Evolutionary conservation across 2,329 filamentous ascomycete genomes (phyloP).

Genomic region (Fusarium penzigii): DNA sequence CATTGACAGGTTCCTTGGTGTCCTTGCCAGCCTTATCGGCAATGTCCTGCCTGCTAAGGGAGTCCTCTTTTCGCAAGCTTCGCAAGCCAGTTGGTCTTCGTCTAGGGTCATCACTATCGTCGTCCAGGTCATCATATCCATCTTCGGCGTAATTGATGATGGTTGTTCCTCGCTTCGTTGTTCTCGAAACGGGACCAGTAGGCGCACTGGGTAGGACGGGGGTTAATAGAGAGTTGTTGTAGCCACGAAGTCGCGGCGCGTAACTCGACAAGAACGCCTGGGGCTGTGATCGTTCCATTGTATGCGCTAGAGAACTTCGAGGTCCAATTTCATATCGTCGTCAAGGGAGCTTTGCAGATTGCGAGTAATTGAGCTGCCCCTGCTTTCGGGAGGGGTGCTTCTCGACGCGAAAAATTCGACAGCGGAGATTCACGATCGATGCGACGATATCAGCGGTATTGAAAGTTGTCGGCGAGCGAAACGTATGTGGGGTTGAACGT

Average conservation of each 20-base stretch:
- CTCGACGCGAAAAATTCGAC: neutral
- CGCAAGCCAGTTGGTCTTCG: slow-evolving; percentile 82
- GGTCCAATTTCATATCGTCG: slow-evolving; percentile 34
- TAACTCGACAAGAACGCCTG: slow-evolving; percentile 91
- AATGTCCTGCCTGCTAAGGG: slow-evolving; percentile 60
- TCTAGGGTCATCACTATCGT: slow-evolving; percentile 73
- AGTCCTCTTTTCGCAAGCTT: slow-evolving; percentile 78
- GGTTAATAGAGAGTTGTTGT: slow-evolving; percentile 88
- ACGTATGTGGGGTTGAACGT: slow-evolving; percentile 14
- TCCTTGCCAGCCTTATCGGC: slow-evolving; percentile 84
- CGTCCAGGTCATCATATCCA: slow-evolving; percentile 78
- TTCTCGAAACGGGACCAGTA: slow-evolving; percentile 70
- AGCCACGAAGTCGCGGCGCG: slow-evolving; percentile 84
- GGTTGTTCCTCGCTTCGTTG: slow-evolving; percentile 95
- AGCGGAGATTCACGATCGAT: neutral
- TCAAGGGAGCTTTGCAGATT: slow-evolving; percentile 24
- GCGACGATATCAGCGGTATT: slow-evolving; percentile 5
- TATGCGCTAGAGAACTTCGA: slow-evolving; percentile 24
- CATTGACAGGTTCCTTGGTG: slow-evolving; percentile 71
- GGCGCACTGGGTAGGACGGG: slow-evolving; percentile 74
- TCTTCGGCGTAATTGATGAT: slow-evolving; percentile 98
- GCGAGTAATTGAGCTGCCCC: slow-evolving; percentile 18
- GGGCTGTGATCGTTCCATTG: slow-evolving; percentile 59
- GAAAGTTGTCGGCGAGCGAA: slow-evolving; percentile 1
- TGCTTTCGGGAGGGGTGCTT: slow-evolving; percentile 8